A percentile compares a stretch with the other conserved stretches of the same genome.
phyloP scores from a whole-genome alignment of 2,329 filamentous ascomycete genomes.

The Beauveria australis region DNA sequence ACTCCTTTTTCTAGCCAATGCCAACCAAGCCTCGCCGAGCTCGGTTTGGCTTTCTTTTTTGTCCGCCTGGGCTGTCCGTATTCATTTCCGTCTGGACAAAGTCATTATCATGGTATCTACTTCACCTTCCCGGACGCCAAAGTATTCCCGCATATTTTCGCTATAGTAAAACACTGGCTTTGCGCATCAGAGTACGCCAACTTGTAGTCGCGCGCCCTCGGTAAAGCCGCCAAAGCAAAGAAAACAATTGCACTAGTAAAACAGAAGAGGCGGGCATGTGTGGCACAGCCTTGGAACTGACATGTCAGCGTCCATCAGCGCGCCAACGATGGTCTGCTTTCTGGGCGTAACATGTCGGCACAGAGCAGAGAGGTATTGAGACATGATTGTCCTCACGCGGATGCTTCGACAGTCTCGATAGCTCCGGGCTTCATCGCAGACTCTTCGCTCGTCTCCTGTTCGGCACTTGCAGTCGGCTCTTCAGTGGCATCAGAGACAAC shows the following conservation, averaged over 20 bases:
- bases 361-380: background rate
- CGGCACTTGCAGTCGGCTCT: background rate
- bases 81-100: background rate
- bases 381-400: background rate
- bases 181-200: background rate
- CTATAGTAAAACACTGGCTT: slow-evolving; percentile 4
- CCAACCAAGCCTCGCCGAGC: background rate
- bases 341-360: background rate
- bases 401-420: background rate
- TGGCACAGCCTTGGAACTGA: background rate
- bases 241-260: background rate
- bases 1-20: background rate
- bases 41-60: background rate
- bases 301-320: background rate
- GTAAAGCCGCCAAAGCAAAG: background rate
- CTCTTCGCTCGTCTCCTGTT: background rate
- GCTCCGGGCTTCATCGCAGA: background rate
- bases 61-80: background rate
- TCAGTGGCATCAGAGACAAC: background rate
- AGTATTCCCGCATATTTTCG: slow-evolving; percentile 2
- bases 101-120: slow-evolving; percentile 7
- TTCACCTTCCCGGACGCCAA: slow-evolving; percentile 2
- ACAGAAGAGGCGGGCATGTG: background rate
- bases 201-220: background rate
- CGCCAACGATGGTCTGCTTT: background rate